These are phyloP conservation scores for Penicillium malachiteum DNA, from an alignment of 495 filamentous ascomycete species.

Conservation along the genomic window DNA sequence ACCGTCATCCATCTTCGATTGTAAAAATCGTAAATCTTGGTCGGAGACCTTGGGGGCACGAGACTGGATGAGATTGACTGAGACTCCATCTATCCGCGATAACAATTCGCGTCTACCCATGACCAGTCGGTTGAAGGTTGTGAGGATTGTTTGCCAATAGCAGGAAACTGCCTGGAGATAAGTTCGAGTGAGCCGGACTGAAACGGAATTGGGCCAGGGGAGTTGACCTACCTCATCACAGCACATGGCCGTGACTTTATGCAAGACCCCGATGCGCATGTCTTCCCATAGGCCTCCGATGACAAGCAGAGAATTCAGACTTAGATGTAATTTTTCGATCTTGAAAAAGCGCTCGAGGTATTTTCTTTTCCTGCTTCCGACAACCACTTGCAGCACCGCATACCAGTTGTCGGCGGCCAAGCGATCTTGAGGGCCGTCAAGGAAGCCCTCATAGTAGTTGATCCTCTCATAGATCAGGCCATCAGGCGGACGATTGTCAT, in stretches of 20 bases:
- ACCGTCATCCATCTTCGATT: constrained; percentile 2
- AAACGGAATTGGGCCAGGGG: background rate
- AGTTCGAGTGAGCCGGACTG: background rate
- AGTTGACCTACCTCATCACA: constrained; percentile 14
- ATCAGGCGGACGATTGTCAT: constrained; percentile 10
- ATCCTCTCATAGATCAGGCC: constrained; percentile 17
- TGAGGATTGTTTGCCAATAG: constrained; percentile 2
- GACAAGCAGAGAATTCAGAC: constrained; percentile 4
- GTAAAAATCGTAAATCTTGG: background rate
- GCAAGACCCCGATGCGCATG: constrained; percentile 12
- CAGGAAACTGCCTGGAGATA: background rate
- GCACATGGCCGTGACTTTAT: constrained; percentile 14
- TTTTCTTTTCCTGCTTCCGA: constrained; percentile 6
- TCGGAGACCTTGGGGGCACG: background rate
- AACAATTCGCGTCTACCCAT: background rate
- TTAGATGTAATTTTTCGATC: background rate
- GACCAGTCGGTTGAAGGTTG: background rate
- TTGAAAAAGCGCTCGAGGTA: constrained; percentile 7
- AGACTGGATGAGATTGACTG: background rate
- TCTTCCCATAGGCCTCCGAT: constrained; percentile 9
- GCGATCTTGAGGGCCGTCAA: background rate
- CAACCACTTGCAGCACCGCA: background rate
- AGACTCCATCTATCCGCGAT: background rate
- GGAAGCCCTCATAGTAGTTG: constrained; percentile 11
- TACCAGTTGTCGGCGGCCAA: constrained; percentile 10